Evolutionary conservation across 176 grass and related monocot species (phyloP).

Genomic region (Ensete ventricosum): DNA sequence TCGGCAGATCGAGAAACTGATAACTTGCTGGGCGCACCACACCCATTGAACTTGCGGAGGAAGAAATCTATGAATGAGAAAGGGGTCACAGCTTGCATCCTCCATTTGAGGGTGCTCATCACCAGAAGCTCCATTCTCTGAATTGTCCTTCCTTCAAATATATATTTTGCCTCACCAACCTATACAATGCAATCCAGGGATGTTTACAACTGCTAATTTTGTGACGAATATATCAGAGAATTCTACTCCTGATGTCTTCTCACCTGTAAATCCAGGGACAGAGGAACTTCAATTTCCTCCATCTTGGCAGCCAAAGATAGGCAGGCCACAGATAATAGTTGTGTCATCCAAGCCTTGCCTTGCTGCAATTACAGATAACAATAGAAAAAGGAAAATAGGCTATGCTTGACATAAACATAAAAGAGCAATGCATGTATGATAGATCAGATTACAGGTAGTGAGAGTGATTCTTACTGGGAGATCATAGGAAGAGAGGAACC

Average conservation of each 20-base stretch:
- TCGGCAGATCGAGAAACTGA: slow-evolving; percentile 28
- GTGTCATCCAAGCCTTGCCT: not conserved
- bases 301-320: slow-evolving; percentile 1
- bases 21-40: slow-evolving; percentile 22
- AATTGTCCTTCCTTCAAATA: slow-evolving; percentile 69
- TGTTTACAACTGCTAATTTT: slow-evolving; percentile 12
- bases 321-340: not conserved
- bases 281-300: not conserved
- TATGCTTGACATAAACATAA: not conserved
- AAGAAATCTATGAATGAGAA: slow-evolving; percentile 83
- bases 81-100: slow-evolving; percentile 79
- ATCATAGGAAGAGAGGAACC: not conserved
- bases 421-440: not conserved
- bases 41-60: slow-evolving; percentile 43
- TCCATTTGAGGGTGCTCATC: slow-evolving; percentile 69
- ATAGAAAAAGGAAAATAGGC: not conserved
- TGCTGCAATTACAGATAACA: not conserved
- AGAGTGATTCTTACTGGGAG: not conserved
- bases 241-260: not conserved
- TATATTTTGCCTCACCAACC: slow-evolving; percentile 47
- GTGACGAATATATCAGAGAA: not conserved
- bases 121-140: slow-evolving; percentile 94
- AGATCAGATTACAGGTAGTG: not conserved
- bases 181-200: slow-evolving; percentile 13
- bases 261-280: not conserved